Base-by-base conservation (phyloP, 129 eudicot genomes). In the Tanacetum coccineum region DNA sequence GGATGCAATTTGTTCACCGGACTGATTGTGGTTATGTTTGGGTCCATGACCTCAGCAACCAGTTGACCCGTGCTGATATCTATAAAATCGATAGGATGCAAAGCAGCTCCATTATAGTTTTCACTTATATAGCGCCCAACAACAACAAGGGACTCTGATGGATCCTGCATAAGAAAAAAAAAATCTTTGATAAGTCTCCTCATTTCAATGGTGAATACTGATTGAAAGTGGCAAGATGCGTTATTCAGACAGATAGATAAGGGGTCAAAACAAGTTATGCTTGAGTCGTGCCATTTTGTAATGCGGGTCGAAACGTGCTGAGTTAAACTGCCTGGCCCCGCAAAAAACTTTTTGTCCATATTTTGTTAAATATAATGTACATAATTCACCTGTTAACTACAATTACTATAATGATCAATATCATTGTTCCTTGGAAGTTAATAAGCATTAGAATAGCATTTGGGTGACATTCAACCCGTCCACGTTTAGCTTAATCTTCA, bases 1-100 rank as follows among this genome's bases (percentile, higher is more conserved):
- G 99, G 99, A 82, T 94, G 99, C 59, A 94, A 64, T 74, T 94
- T 94, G 77, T 88, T 94, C 52, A 93, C 99, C 53, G 99, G 96
- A 79, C 80, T 94, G 48, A 94, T 94, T n/a, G 99, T 94, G 13
- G 88, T 89, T 26, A 94, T 94, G 71, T 94, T 94, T 4, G 96
- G 95, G 65, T 94, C 96, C 80, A 87, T 86, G 46, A 94, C 90
- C 87, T 86, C 95, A 15, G 96, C 96, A 79, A 89, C 83, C 68
- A 94, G 71, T 73, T 94, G 95, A 45, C 99, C 99, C 0, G 90
- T 94, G 72, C 88, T 94, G 32, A 81, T 71, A 67, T 94, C 92
- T 67, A 94, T 79, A 74, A 89, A 94, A 79, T 94, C 99, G 58
- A 94, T 82, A 0, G 99, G 99, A 84, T 94, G 99, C 83, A 94